phyloP scores from a whole-genome alignment of 495 filamentous ascomycete species.

The Ascodesmis nigricans region DNA sequence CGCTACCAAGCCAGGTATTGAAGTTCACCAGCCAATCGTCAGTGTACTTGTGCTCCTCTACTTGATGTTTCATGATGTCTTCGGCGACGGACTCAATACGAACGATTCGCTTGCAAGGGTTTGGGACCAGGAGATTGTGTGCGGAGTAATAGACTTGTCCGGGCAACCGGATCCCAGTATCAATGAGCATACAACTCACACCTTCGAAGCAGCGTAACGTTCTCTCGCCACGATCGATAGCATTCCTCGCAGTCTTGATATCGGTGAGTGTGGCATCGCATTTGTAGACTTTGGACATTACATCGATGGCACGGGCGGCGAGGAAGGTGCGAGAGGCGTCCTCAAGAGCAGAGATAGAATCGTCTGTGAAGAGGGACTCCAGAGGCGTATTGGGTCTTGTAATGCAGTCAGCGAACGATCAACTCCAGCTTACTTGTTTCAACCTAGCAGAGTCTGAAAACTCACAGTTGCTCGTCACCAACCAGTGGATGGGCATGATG shows the following conservation, averaged over 20 bases:
- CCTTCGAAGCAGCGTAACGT: slow-evolving; percentile 43
- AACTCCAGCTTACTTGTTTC: not conserved
- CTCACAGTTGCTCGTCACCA: slow-evolving; percentile 15
- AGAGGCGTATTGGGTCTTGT: slow-evolving; percentile 3
- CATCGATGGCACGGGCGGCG: slow-evolving; percentile 45
- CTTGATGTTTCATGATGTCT: slow-evolving; percentile 26
- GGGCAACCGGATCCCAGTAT: slow-evolving; percentile 46
- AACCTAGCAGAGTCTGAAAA: not conserved
- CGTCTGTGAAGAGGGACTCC: slow-evolving; percentile 53
- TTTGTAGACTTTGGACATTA: slow-evolving; percentile 40
- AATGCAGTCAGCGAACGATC: not conserved
- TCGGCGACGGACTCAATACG: slow-evolving; percentile 62
- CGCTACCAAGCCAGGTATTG: no score
- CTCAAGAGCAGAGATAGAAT: slow-evolving; percentile 40
- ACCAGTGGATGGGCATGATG: slow-evolving; percentile 73
- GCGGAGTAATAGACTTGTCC: slow-evolving; percentile 37
- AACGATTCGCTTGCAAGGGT: slow-evolving; percentile 52
- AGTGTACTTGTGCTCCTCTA: slow-evolving; percentile 26
- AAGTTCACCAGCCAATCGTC: no score
- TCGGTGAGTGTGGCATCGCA: slow-evolving; percentile 39
- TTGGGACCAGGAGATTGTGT: slow-evolving; percentile 45
- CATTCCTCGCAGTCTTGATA: slow-evolving; percentile 26
- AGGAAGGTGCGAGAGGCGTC: slow-evolving; percentile 37
- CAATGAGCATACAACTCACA: slow-evolving; percentile 55
- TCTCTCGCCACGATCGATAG: slow-evolving; percentile 30